Evolutionary conservation across 352 stramenopile species (phyloP), one percentile per base, ranked within the genome.

Genomic region (Globisporangium yorkense): DNA sequence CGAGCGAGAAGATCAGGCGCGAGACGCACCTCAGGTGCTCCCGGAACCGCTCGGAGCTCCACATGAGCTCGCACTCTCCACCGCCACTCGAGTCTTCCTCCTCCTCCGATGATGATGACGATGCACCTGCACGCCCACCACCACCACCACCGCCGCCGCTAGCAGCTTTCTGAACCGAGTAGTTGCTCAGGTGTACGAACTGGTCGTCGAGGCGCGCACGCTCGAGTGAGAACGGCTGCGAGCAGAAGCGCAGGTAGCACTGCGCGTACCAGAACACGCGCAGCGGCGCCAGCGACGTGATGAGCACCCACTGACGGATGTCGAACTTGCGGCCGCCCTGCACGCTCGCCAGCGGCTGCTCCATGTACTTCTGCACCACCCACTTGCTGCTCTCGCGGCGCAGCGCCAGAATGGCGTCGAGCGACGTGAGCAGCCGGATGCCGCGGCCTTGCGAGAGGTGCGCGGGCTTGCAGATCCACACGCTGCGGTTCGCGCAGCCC

Each of bases 321-420:
- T 96, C 87, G 66, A 96, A 95, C 62, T 95, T 96, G 48, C 71
- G 73, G 0, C 66, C 68, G 33, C 63, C 51, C 44, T 77, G 72
- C 6, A 88, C 51, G 8, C 31, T 27, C 24, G 89, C 57, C 35
- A 94, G 59, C 27, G 86, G 87, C 9, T 74, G 72, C 55, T 96
- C 85, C 16, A 96, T 72, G 56, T 96, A 96, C 62, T 94, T 92
- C 60, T 96, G 87, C 13, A 94, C 79, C 18, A 96, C 68, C 72
- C 83, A 88, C 31, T 68, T 52, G 47, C 31, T 7, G 31, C 31
- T 9, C 31, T 35, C 10, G 44, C 16, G 49, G 13, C 18, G 52
- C 4, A 84, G 56, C 3, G 58, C 54, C 27, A 61, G 12, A 16
- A 88, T 55, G 18, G 64, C 70, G 31, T 68, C 37, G 39, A 80